Conservation (phyloP, 176 grass and related monocot species). For the Aegilops sharonensis region DNA sequence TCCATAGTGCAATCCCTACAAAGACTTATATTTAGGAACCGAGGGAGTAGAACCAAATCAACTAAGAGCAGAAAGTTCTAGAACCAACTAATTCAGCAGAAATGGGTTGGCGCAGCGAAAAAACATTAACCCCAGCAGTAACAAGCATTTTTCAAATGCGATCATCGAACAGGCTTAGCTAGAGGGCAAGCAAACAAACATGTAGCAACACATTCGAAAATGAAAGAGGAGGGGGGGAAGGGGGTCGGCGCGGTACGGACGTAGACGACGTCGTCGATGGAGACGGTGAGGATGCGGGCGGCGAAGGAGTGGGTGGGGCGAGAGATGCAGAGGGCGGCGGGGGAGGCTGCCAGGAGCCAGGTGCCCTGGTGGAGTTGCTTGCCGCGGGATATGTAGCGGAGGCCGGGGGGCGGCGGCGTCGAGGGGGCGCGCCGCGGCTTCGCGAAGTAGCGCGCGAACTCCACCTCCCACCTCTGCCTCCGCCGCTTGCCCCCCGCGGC, state of each 20-base stretch:
- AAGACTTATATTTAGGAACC: too few relatives aligned
- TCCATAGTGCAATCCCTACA: too few relatives aligned
- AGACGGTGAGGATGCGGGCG: constrained; percentile 53
- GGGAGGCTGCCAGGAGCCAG: constrained; percentile 47
- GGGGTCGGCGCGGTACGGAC: constrained; percentile 30
- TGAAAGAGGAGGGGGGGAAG: neutral
- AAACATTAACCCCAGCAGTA: neutral
- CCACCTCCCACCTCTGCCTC: constrained; percentile 52
- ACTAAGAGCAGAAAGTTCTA: too few relatives aligned
- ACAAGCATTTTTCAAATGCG: neutral
- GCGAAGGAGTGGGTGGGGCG: neutral
- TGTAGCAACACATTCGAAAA: neutral
- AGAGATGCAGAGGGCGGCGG: constrained; percentile 35
- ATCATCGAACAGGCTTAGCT: neutral
- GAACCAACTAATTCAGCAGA: too few relatives aligned
- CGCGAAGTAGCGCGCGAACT: constrained; percentile 66
- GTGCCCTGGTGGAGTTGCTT: constrained; percentile 40
- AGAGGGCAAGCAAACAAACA: neutral
- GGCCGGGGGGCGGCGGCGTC: constrained; percentile 27
- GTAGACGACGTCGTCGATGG: constrained; percentile 43
- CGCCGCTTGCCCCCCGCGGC: neutral
- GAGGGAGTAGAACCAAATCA: too few relatives aligned
- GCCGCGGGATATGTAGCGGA: constrained; percentile 31
- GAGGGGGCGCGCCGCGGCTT: constrained; percentile 24
- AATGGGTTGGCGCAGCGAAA: too few relatives aligned